Conservation (phyloP, 2,329 filamentous ascomycete genomes). For the Aspergillus caelatus region DNA sequence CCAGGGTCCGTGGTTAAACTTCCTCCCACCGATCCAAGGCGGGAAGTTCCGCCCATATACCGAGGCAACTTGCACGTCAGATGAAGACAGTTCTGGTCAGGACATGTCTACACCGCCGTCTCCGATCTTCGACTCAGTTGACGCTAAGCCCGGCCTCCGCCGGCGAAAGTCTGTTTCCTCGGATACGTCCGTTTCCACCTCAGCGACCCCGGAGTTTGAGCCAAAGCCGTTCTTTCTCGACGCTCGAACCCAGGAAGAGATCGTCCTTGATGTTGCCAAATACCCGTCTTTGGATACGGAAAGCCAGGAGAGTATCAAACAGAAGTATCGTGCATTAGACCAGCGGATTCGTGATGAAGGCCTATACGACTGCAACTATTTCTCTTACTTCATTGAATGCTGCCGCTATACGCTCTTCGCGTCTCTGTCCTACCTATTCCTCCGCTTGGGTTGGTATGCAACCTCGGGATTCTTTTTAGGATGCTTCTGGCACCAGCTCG, state of each 20-base stretch:
- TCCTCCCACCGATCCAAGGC: conserved; percentile 87
- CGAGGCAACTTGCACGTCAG: conserved; percentile 46
- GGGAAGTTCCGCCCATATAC: conserved; percentile 69
- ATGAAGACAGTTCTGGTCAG: conserved; percentile 52
- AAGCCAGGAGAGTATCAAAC: conserved; percentile 75
- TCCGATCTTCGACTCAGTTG: conserved; percentile 60
- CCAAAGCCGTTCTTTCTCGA: conserved; percentile 67
- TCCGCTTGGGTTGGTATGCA: conserved; percentile 68
- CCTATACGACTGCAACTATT: conserved; percentile 83
- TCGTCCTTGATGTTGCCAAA: conserved; percentile 73
- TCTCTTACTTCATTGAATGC: conserved; percentile 74
- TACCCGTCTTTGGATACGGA: conserved; percentile 76
- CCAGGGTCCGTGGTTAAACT: conserved; percentile 82
- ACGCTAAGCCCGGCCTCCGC: conserved; percentile 40
- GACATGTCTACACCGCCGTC: conserved; percentile 60
- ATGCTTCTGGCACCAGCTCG: conserved; percentile 88
- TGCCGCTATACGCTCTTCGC: conserved; percentile 73
- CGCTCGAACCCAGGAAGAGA: conserved; percentile 71
- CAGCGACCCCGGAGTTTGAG: conserved; percentile 28
- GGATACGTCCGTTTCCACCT: conserved; percentile 33
- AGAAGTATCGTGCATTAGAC: conserved; percentile 80
- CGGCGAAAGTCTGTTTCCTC: conserved; percentile 38
- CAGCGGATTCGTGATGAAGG: conserved; percentile 71
- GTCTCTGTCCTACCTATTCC: conserved; percentile 60
- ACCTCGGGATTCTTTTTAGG: conserved; percentile 76